These are phyloP conservation scores for Parvularia atlantis DNA, from an alignment of 78 protist genomes.

Conservation along the genomic window DNA sequence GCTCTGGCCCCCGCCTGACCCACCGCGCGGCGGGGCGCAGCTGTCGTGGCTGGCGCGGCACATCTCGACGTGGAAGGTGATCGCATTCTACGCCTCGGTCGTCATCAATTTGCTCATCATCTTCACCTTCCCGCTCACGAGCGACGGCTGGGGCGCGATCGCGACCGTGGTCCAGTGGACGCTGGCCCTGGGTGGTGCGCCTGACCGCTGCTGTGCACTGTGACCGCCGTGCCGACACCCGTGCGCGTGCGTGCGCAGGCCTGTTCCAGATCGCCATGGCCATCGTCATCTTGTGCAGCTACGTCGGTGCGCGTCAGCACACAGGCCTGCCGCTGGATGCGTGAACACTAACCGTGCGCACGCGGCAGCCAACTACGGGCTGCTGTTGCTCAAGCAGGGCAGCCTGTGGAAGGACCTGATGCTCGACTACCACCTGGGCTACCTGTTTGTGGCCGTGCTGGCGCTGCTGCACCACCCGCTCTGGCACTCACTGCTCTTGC, in stretches of 20 bases:
- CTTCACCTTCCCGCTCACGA: background rate
- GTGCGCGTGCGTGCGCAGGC: too few relatives aligned
- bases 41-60: too few relatives aligned
- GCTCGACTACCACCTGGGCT: background rate
- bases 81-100: background rate
- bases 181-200: too few relatives aligned
- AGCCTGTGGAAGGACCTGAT: background rate
- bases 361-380: constrained; percentile 3
- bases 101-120: constrained; percentile 5
- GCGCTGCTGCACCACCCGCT: background rate
- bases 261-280: background rate
- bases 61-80: background rate
- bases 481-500: constrained; percentile 1
- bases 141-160: background rate
- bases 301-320: too few relatives aligned
- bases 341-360: too few relatives aligned
- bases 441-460: background rate
- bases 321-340: too few relatives aligned
- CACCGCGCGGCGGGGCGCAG: too few relatives aligned
- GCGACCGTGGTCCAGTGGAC: too few relatives aligned
- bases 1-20: too few relatives aligned
- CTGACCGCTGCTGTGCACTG: too few relatives aligned
- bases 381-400: background rate
- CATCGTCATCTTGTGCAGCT: background rate
- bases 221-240: too few relatives aligned